Conservation (phyloP, 2,329 filamentous ascomycete species). For the Hypoxylon sp. region DNA sequence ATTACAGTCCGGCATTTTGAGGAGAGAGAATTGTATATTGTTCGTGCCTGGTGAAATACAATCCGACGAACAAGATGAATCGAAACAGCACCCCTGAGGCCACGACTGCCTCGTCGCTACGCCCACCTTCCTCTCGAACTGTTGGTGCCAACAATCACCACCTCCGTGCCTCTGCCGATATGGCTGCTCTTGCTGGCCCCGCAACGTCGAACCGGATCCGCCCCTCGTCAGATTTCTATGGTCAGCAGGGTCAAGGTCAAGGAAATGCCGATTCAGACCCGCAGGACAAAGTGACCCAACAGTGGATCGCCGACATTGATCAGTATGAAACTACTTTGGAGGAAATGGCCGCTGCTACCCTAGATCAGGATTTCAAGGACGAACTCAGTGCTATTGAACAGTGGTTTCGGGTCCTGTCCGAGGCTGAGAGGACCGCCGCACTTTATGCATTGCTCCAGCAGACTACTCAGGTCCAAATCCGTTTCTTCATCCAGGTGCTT, state of each 20-base stretch:
- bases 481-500: constrained; percentile 98
- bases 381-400: constrained; percentile 99
- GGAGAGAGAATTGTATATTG: constrained; percentile 1
- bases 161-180: constrained; percentile 94
- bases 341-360: constrained; percentile 98
- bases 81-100: constrained; percentile 98
- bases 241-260: constrained; percentile 79
- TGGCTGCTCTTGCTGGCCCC: constrained; percentile 83
- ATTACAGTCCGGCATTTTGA: constrained; percentile 15
- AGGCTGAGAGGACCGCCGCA: constrained; percentile 95
- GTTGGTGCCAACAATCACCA: constrained; percentile 85
- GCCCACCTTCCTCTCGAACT: constrained; percentile 84
- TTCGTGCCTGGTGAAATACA: constrained; percentile 23
- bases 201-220: constrained; percentile 84
- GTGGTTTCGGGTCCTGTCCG: constrained; percentile 98
- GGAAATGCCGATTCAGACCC: constrained; percentile 81
- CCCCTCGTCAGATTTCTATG: constrained; percentile 95
- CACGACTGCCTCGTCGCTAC: constrained; percentile 83
- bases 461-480: constrained; percentile 98
- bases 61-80: constrained; percentile 66
- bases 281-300: constrained; percentile 93
- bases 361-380: constrained; percentile 99
- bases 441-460: constrained; percentile 96
- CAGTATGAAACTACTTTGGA: constrained; percentile 99
- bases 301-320: constrained; percentile 99